Evolutionary conservation across 371 early-diverging fungal species (phyloP).

Genomic region (Mortierella sp.): DNA sequence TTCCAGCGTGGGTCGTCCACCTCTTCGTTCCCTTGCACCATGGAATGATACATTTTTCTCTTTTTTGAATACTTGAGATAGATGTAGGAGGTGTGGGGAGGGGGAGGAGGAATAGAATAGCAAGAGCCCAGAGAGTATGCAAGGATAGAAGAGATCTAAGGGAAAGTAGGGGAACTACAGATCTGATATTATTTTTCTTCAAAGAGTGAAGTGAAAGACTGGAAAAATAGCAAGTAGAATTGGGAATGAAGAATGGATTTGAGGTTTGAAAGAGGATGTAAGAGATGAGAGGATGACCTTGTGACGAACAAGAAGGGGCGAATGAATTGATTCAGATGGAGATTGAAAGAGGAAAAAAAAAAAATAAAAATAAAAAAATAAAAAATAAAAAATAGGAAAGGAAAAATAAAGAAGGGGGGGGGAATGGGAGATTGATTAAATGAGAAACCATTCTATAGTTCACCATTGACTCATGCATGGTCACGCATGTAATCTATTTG

Average conservation of each 20-base stretch:
- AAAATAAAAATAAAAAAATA: not conserved
- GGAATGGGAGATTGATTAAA: too few species aligned
- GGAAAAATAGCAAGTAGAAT: not conserved
- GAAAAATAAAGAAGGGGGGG: not conserved
- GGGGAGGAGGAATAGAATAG: not conserved
- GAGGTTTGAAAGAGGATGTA: not conserved
- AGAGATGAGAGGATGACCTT: not conserved
- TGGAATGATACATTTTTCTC: slow-evolving; percentile 50
- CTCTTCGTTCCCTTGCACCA: slow-evolving; percentile 58
- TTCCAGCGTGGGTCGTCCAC: slow-evolving; percentile 52
- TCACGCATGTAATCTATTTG: not conserved
- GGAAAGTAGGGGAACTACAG: not conserved
- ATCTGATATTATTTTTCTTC: too few species aligned
- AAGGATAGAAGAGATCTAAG: not conserved
- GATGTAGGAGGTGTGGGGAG: not conserved
- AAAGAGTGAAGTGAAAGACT: too few species aligned
- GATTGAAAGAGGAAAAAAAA: not conserved
- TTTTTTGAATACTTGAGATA: not conserved
- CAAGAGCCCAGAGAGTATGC: not conserved
- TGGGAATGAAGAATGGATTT: too few species aligned
- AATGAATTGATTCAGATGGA: too few species aligned
- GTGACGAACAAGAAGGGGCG: not conserved
- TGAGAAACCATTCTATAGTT: too few species aligned
- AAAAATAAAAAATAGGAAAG: not conserved
- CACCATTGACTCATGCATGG: too few species aligned